A percentile compares a stretch with the other conserved stretches of the same genome.
These are phyloP conservation scores for Zymoseptoria crescenta DNA, from an alignment of 2,329 filamentous ascomycete genomes.

Conservation along the genomic window DNA sequence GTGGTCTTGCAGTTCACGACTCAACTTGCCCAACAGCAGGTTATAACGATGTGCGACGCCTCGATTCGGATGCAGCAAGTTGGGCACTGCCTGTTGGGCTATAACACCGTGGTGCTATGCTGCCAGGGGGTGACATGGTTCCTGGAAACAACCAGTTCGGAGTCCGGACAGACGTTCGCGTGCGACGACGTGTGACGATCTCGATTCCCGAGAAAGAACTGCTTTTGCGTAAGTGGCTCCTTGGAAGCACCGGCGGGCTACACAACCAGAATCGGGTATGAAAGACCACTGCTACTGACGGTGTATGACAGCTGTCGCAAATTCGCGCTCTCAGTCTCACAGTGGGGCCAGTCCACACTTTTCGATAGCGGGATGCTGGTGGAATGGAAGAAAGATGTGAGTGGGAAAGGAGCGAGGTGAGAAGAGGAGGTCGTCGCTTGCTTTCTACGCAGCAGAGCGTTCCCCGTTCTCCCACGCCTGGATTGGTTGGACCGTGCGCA, in stretches of 20 bases:
- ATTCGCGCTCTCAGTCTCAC: neutral
- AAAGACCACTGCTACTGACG: neutral
- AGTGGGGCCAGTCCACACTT: neutral
- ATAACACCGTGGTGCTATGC: neutral
- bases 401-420: neutral
- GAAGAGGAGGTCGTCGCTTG: neutral
- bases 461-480: neutral
- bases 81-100: neutral
- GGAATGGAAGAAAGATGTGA: neutral
- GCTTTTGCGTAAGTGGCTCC: neutral
- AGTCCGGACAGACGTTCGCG: neutral
- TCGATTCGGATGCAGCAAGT: neutral
- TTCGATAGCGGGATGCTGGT: neutral
- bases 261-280: neutral
- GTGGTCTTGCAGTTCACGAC: neutral
- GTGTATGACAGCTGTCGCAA: neutral
- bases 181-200: neutral
- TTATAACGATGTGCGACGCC: neutral
- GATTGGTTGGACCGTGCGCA: neutral
- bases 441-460: neutral
- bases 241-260: neutral
- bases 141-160: neutral
- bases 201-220: neutral
- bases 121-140: neutral
- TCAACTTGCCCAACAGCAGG: neutral